A percentile compares a stretch with the other conserved stretches of the same genome.
phyloP scores from a whole-genome alignment of 192 early-diverging fungal species.

The Anaeromyces robustus region DNA sequence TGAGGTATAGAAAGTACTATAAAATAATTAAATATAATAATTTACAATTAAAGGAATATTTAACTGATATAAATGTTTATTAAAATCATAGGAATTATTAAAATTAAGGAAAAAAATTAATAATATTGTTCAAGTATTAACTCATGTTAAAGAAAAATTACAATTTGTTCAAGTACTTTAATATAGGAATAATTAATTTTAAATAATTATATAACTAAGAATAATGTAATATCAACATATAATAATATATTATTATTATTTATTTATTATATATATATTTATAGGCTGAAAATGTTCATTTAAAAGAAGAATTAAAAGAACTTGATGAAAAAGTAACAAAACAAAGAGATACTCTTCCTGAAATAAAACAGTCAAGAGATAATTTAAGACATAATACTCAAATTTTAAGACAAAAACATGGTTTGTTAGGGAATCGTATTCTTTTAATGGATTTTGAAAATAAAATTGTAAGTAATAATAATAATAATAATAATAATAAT shows the following conservation, averaged over 20 bases:
- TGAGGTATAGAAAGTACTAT: constrained; percentile 15
- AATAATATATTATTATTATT: too few species aligned
- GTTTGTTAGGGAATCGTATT: constrained; percentile 26
- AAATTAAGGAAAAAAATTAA: constrained; percentile 47
- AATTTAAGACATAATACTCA: constrained; percentile 16
- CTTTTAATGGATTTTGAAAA: constrained; percentile 35
- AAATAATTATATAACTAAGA: too few species aligned
- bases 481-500: too few species aligned
- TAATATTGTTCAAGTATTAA: constrained; percentile 42
- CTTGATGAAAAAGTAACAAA: constrained; percentile 27
- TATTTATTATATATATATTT: too few species aligned
- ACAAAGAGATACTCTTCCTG: constrained; percentile 24
- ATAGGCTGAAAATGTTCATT: constrained; percentile 14
- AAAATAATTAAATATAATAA: too few species aligned
- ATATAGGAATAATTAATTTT: too few species aligned
- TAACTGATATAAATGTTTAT: too few species aligned
- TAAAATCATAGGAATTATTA: constrained; percentile 34
- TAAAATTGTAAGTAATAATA: constrained; percentile 19
- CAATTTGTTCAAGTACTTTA: constrained; percentile 30
- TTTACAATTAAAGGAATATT: too few species aligned
- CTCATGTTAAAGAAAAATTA: constrained; percentile 48
- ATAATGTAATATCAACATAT: too few species aligned
- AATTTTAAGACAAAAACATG: constrained; percentile 26
- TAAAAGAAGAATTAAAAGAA: constrained; percentile 11
- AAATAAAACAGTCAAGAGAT: constrained; percentile 23